Evolutionary conservation across 1,139 yeast species (phyloP).

Genomic region (Geotrichum carabidarum): DNA sequence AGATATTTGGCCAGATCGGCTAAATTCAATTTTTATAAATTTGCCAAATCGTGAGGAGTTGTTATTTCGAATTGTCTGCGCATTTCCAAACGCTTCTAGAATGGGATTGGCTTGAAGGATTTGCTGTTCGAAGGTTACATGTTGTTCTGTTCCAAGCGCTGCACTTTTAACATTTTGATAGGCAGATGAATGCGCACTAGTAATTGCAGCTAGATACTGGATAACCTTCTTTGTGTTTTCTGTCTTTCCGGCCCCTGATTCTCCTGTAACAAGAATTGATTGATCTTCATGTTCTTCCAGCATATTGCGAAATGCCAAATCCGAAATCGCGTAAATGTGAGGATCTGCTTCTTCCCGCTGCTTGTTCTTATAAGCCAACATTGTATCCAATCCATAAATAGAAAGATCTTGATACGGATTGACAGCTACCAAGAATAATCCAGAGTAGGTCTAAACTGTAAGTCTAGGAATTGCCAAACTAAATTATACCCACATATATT

Average conservation of each 20-base stretch:
- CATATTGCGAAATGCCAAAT: constrained; percentile 76
- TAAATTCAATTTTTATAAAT: constrained; percentile 82
- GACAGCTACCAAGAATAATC: constrained; percentile 89
- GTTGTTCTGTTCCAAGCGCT: constrained; percentile 19
- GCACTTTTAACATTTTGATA: constrained; percentile 9
- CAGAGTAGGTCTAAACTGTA: constrained; percentile 51
- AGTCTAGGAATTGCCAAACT: constrained; percentile 25
- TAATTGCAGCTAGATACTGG: constrained; percentile 81
- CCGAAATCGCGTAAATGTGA: constrained; percentile 89
- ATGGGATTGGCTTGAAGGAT: constrained; percentile 93
- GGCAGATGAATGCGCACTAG: constrained; percentile 32
- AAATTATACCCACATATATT: constrained; percentile 54
- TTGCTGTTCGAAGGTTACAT: constrained; percentile 62
- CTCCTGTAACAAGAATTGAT: constrained; percentile 92
- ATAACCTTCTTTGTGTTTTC: constrained; percentile 95
- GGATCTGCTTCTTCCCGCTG: constrained; percentile 52
- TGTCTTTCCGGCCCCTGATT: constrained; percentile 97
- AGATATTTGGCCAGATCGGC: constrained; percentile 56
- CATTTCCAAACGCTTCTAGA: constrained; percentile 93
- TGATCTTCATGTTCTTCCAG: constrained; percentile 70
- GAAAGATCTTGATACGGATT: constrained; percentile 80
- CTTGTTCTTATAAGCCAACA: constrained; percentile 49
- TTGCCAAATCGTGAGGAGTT: constrained; percentile 97
- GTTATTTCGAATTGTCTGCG: constrained; percentile 89
- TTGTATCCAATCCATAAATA: constrained; percentile 61